Evolutionary conservation across 106 monocot species (phyloP).

Genomic region (Allium sativum): DNA sequence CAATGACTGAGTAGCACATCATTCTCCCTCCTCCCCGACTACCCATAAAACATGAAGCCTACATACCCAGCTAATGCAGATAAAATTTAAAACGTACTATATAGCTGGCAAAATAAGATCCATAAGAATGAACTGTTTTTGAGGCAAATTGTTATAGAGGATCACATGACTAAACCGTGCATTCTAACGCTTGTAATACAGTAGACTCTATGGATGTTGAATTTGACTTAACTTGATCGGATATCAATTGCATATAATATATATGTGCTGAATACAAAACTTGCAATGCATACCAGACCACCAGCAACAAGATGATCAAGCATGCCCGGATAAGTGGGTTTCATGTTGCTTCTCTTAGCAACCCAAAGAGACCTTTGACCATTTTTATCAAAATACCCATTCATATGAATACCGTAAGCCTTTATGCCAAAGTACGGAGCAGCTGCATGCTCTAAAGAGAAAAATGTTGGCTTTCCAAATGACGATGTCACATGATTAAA

Average conservation of each 20-base stretch:
- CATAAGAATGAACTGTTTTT: no score
- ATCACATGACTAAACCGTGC: no score
- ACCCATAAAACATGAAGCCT: no score
- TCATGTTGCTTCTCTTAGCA: constrained; percentile 75
- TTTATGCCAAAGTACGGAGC: constrained; percentile 96
- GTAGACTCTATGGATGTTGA: neutral
- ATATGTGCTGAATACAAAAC: neutral
- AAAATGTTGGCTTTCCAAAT: constrained; percentile 56
- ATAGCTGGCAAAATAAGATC: no score
- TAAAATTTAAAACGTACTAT: no score
- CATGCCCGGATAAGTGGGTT: constrained; percentile 80
- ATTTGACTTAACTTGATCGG: neutral
- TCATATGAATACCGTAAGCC: constrained; percentile 92
- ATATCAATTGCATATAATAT: neutral
- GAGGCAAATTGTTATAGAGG: no score
- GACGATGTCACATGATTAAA: constrained; percentile 70
- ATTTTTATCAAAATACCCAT: constrained; percentile 70
- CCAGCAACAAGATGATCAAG: constrained; percentile 98
- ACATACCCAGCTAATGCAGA: no score
- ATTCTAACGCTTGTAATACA: no score
- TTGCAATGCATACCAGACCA: constrained; percentile 49
- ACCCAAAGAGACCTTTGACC: constrained; percentile 79
- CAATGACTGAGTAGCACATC: no score
- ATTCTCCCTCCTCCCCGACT: no score
- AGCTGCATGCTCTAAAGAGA: constrained; percentile 88